phyloP scores from a whole-genome alignment of 495 filamentous ascomycete genomes.

The Penicillium antarcticum region DNA sequence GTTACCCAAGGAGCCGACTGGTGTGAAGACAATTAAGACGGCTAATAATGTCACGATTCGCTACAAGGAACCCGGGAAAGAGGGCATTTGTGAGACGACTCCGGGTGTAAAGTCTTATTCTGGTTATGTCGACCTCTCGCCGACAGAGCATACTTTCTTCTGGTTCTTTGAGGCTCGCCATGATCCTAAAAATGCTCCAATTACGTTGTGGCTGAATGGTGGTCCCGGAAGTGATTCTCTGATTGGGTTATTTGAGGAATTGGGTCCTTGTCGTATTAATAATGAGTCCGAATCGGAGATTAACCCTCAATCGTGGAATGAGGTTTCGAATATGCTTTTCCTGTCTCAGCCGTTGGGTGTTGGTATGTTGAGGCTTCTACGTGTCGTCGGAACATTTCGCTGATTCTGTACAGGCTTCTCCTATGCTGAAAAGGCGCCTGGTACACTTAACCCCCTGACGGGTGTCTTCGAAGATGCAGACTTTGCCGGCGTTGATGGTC shows the following conservation, averaged over 20 bases:
- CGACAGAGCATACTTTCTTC: constrained; percentile 44
- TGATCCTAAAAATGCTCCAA: constrained; percentile 47
- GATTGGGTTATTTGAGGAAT: constrained; percentile 69
- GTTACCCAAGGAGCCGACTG: constrained; percentile 47
- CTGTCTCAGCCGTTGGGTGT: constrained; percentile 66
- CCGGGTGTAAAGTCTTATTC: constrained; percentile 47
- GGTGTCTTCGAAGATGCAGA: constrained; percentile 41
- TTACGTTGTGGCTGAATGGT: constrained; percentile 52
- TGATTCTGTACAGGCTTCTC: constrained; percentile 45
- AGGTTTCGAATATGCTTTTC: constrained; percentile 71
- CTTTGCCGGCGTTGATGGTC: constrained; percentile 41
- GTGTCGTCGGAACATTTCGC: background rate
- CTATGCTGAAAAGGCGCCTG: constrained; percentile 39
- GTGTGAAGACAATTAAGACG: constrained; percentile 55
- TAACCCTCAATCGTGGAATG: constrained; percentile 68
- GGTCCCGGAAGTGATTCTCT: constrained; percentile 60
- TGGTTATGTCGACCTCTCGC: constrained; percentile 45
- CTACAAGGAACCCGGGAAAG: constrained; percentile 39
- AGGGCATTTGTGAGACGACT: constrained; percentile 48
- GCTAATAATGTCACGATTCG: constrained; percentile 50
- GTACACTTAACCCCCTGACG: constrained; percentile 44
- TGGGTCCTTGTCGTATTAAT: constrained; percentile 58
- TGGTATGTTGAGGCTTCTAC: constrained; percentile 20
- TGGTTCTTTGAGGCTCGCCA: constrained; percentile 51
- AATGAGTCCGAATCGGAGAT: constrained; percentile 47